Percentiles rank a stretch among this genome's conserved stretches.
These are phyloP conservation scores for Populus hybrid DNA, from an alignment of 441 rosid genomes.

Conservation along the genomic window DNA sequence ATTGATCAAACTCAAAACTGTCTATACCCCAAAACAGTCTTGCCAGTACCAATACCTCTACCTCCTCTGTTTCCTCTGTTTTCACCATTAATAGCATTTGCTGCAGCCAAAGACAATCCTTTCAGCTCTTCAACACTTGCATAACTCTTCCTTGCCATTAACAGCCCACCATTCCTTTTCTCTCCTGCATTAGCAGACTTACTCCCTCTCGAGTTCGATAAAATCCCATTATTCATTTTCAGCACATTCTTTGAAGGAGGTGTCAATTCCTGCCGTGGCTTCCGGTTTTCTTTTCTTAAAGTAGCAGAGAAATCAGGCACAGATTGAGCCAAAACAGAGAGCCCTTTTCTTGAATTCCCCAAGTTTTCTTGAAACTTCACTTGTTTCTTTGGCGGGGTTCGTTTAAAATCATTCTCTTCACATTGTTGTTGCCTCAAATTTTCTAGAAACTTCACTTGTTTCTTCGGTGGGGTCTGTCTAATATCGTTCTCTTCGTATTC, in stretches of 20 bases:
- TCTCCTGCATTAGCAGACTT: constrained; percentile 67
- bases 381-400: constrained; percentile 55
- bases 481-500: constrained; percentile 23
- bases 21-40: constrained; percentile 42
- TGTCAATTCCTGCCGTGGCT: constrained; percentile 45
- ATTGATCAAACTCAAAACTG: constrained; percentile 28
- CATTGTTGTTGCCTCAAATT: constrained; percentile 16
- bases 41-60: constrained; percentile 24
- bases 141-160: constrained; percentile 66
- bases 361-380: constrained; percentile 43
- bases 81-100: constrained; percentile 54
- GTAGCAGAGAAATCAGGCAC: constrained; percentile 71
- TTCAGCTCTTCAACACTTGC: constrained; percentile 61
- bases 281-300: constrained; percentile 68
- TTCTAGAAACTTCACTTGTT: constrained; percentile 56
- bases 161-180: constrained; percentile 41
- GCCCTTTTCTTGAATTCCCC: constrained; percentile 32
- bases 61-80: constrained; percentile 31
- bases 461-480: constrained; percentile 46
- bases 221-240: constrained; percentile 27
- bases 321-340: constrained; percentile 58
- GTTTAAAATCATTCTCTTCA: constrained; percentile 27
- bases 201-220: constrained; percentile 55
- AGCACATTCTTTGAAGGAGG: constrained; percentile 48
- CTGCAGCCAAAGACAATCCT: constrained; percentile 52